phyloP scores from a whole-genome alignment of 106 monocot species.

The Allium sativum region DNA sequence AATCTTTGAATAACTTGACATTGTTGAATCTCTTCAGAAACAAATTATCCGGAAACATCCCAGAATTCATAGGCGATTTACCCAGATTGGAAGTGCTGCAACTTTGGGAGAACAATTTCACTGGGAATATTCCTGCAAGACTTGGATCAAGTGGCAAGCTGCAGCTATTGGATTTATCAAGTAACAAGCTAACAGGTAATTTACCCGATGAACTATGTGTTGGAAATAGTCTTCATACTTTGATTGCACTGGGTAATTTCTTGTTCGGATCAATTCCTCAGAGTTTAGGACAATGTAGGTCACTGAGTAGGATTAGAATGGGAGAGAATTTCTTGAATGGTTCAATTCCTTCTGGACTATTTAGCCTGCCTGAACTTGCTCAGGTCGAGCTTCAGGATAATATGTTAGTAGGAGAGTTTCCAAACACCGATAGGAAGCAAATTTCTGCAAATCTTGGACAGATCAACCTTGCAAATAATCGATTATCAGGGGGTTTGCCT shows the following conservation, averaged over 20 bases:
- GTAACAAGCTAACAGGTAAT: slow-evolving; percentile 46
- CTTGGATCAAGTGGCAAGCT: slow-evolving; percentile 40
- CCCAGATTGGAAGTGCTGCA: slow-evolving; percentile 35
- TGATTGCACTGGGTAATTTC: slow-evolving; percentile 63
- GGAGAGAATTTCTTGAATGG: slow-evolving; percentile 85
- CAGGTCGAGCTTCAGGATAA: slow-evolving; percentile 82
- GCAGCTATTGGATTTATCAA: slow-evolving; percentile 44
- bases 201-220: slow-evolving; percentile 46
- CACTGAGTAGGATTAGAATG: slow-evolving; percentile 55
- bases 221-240: slow-evolving; percentile 39
- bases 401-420: slow-evolving; percentile 55
- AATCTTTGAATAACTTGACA: slow-evolving; percentile 39
- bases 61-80: slow-evolving; percentile 37
- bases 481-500: slow-evolving; percentile 51
- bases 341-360: slow-evolving; percentile 41
- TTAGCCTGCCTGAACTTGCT: slow-evolving; percentile 43
- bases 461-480: slow-evolving; percentile 72
- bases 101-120: slow-evolving; percentile 74
- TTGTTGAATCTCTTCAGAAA: slow-evolving; percentile 53
- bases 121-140: slow-evolving; percentile 35
- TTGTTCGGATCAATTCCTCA: slow-evolving; percentile 66
- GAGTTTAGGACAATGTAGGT: slow-evolving; percentile 42
- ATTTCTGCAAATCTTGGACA: slow-evolving; percentile 49
- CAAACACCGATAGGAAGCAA: slow-evolving; percentile 13
- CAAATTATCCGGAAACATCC: slow-evolving; percentile 41